These are phyloP conservation scores for Sporopachydermia lactativora DNA, from an alignment of 805 yeast species.

Conservation along the genomic window DNA sequence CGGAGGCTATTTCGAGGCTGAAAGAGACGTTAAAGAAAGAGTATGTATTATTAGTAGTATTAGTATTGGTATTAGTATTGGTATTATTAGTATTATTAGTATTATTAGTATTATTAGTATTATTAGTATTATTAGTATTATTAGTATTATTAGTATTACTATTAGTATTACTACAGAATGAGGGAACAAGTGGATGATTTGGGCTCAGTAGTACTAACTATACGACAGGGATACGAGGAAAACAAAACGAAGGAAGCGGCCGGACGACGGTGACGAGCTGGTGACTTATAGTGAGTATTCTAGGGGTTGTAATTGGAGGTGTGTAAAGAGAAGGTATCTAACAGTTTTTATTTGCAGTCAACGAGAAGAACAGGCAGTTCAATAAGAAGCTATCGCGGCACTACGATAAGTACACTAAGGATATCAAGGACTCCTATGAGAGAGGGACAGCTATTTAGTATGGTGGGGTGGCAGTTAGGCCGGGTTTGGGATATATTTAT, in stretches of 20 bases:
- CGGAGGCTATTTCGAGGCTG: slow-evolving; percentile 17
- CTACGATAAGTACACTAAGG: slow-evolving; percentile 28
- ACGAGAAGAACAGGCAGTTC: slow-evolving; percentile 61
- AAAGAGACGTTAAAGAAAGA: slow-evolving; percentile 19
- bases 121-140: too few relatives aligned
- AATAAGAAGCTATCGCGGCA: slow-evolving; percentile 53
- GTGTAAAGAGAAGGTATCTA: not conserved
- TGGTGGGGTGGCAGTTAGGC: not conserved
- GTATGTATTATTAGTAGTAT: slow-evolving; percentile 10
- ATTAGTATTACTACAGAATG: too few relatives aligned
- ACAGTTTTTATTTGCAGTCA: slow-evolving; percentile 28
- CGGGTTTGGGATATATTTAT: too few relatives aligned
- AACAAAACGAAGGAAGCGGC: slow-evolving; percentile 19
- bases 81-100: too few relatives aligned
- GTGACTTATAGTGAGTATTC: slow-evolving; percentile 20
- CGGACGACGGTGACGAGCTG: slow-evolving; percentile 20
- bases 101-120: too few relatives aligned
- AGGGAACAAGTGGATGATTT: too few relatives aligned
- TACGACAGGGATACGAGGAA: slow-evolving; percentile 25
- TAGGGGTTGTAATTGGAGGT: not conserved
- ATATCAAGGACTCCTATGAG: slow-evolving; percentile 21
- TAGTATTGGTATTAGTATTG: too few relatives aligned
- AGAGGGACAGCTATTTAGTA: slow-evolving; percentile 21
- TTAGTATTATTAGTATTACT: too few relatives aligned
- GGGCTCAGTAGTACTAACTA: too few relatives aligned